Base-by-base conservation (phyloP, 306 rosid genomes). In the Quercus bicolor region DNA sequence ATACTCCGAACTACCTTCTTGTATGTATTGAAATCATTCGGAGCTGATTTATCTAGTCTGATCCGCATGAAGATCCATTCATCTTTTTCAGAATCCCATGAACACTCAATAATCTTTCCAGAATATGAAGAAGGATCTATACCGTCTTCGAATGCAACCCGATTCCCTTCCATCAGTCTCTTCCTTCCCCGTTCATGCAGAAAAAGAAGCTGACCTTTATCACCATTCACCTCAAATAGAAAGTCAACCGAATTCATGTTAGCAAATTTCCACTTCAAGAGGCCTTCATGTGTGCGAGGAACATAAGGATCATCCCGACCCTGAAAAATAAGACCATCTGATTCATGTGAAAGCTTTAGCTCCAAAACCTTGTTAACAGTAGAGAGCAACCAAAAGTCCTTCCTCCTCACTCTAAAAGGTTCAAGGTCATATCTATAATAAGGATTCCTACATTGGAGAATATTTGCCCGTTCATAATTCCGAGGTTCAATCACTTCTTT, bases 331-430 rank as follows among this genome's bases (percentile, higher is more conserved):
- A 94, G 97, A 83, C 98, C 98, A 82, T 94, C 97, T 11, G 98
- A 97, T 75, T 85, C 97, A 81, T 94, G 98, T 21, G 98, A 94
- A 84, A 94, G 97, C 86, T 73, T 89, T 5, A 93, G 94, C 66
- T 75, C 86, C 73, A 94, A 79, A 82, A 94, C 89, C 82, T 86
- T 94, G 57, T 88, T 90, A 75, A 94, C 98, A 11, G 97, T 86
- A 60, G 97, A 90, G 86, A 94, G 98, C 91, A 92, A 85, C 97
- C 97, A 94, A 83, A 94, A 94, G 79, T 86, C 97, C 82, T 94
- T 94, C 83, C 98, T 89, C 92, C 98, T 87, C 86, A 94, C 98
- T 93, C 98, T 88, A 83, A 94, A 94, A 68, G 97, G 97, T 85
- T 94, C 98, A 80, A 92, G 75, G 86, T 92, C 97, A 85, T 94